A percentile compares a stretch with the other conserved stretches of the same genome.
phyloP scores from a whole-genome alignment of 1,139 yeast genomes.

The Kodamaea fungicola region DNA sequence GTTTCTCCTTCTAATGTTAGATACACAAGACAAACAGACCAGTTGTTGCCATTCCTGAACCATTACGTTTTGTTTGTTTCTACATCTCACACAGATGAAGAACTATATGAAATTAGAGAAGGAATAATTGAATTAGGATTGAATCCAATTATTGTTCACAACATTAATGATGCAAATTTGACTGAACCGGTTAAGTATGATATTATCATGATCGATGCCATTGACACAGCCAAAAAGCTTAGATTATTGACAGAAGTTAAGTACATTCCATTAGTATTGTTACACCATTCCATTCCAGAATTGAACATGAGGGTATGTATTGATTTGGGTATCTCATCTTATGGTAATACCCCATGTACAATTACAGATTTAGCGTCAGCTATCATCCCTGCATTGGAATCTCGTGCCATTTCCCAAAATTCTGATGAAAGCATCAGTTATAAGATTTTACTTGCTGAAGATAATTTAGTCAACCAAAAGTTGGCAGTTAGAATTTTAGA shows the following conservation, averaged over 20 bases:
- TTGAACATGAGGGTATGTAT: slow-evolving; percentile 78
- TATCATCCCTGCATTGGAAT: slow-evolving; percentile 78
- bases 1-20: slow-evolving; percentile 71
- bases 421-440: slow-evolving; percentile 76
- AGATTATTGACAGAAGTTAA: slow-evolving; percentile 70
- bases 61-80: slow-evolving; percentile 70
- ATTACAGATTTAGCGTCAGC: slow-evolving; percentile 79
- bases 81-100: slow-evolving; percentile 55
- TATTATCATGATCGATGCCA: slow-evolving; percentile 76
- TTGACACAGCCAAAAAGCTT: slow-evolving; percentile 68
- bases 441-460: slow-evolving; percentile 79
- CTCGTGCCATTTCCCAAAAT: slow-evolving; percentile 75
- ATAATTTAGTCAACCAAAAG: slow-evolving; percentile 81
- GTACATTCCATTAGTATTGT: slow-evolving; percentile 74
- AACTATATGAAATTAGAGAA: slow-evolving; percentile 41
- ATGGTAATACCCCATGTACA: slow-evolving; percentile 85
- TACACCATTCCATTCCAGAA: slow-evolving; percentile 75
- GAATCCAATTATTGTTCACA: slow-evolving; percentile 47
- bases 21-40: slow-evolving; percentile 63
- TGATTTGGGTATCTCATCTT: slow-evolving; percentile 82
- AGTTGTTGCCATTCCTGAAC: slow-evolving; percentile 66
- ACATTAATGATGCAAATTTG: slow-evolving; percentile 48
- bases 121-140: slow-evolving; percentile 45
- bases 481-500: slow-evolving; percentile 79
- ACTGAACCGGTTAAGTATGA: slow-evolving; percentile 64